Evolutionary conservation across 2,329 filamentous ascomycete genomes (phyloP), one percentile per base, ranked within the genome.

Genomic region (Helotiales sp.): DNA sequence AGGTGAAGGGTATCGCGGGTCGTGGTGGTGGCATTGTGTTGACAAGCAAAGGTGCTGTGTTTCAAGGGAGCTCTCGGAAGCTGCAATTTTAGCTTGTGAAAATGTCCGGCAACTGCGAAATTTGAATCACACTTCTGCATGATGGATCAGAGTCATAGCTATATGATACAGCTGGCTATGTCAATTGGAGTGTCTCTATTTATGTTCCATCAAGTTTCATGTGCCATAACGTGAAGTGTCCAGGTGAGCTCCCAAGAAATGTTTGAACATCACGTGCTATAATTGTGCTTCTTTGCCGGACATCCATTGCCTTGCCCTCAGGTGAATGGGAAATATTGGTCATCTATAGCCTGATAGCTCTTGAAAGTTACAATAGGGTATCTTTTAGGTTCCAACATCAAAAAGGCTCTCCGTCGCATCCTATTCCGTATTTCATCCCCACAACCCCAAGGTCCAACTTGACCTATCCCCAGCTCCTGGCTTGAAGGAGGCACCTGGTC

Each of bases 401-500:
- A 25, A 13, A 3, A 24, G 22, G 15, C 22, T 27, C 7, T 25
- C 2, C 9, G 12, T 44, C n/a, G 5, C 22, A 2, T 27, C 22
- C 40, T 5, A 10, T 2, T 40, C 12, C 24, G 15, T 38, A 13
- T 22, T 30, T 68, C 59, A 71, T 36, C 64, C 85, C 85, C 85
- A 88, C 9, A 80, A 70, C 0, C 85, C 85, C 52, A 88, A 68
- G 3, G 85, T 88, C 84, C 84, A 88, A 59, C 75, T 82, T 12
- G 76, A 53, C 67, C 71, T 57, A 67, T 73, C 65, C 68, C 72
- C 61, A 54, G 50, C 73, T 69, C 60, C 78, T 69, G 65, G 76
- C 73, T 68, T 69, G 62, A 85, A 67, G 15, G 80, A 79, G 15
- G 80, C 79, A 9, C 80, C 81, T 0, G 82, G 74, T 0, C 83